Conservation (phyloP, 169 alveolate genomes). For the Plasmodium inui region DNA sequence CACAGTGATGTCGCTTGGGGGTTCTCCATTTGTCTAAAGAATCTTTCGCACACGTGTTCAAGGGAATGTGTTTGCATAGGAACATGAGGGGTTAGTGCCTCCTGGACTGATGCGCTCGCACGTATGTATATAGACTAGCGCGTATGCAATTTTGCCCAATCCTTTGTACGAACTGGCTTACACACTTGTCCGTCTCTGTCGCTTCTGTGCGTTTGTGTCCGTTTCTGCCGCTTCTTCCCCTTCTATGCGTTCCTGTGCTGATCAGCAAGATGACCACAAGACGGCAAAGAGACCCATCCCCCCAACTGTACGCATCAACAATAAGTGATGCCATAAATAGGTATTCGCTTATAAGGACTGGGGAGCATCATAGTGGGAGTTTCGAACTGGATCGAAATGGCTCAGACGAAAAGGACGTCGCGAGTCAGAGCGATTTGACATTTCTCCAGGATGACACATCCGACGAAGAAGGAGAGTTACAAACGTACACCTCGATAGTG, state of each 20-base stretch:
- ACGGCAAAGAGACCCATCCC: neutral
- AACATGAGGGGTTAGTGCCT: neutral
- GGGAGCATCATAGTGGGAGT: neutral
- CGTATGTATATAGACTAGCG: neutral
- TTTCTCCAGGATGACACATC: neutral
- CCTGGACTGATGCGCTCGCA: neutral
- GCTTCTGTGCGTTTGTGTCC: neutral
- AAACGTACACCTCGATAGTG: constrained; percentile 23
- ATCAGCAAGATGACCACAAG: neutral
- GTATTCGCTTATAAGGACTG: constrained; percentile 10
- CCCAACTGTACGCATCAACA: neutral
- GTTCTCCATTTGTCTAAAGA: neutral
- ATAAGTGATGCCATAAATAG: constrained; percentile 25
- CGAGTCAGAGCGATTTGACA: constrained; percentile 8
- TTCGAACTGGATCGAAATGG: neutral
- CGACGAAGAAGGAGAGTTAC: constrained; percentile 19
- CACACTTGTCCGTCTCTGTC: neutral
- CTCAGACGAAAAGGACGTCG: neutral
- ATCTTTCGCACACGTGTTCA: neutral
- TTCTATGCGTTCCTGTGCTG: neutral
- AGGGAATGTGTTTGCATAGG: neutral
- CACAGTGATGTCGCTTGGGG: neutral
- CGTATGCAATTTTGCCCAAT: neutral
- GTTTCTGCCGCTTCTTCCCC: neutral
- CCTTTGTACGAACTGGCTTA: neutral